Base-by-base conservation (phyloP, 1,139 yeast species). In the Saccharomyces hybrid region DNA sequence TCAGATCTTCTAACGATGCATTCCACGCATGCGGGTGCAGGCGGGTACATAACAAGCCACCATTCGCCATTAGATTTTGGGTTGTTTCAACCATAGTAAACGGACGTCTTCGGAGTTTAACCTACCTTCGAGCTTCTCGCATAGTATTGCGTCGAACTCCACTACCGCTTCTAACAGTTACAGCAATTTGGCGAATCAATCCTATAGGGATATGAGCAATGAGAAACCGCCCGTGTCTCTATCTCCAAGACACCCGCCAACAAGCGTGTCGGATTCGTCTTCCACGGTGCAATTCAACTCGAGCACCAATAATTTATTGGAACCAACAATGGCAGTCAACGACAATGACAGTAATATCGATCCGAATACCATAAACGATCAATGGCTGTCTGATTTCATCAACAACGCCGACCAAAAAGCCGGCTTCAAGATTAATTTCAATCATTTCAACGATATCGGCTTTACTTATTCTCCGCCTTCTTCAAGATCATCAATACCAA, bases 311-410 rank as follows among this genome's bases (percentile, higher is more conserved):
- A 16, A 19, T 38, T 38, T 4, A 19, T 3, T 38, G 44, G 44
- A 38, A 19, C 26, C 44, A 2, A 9, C 3, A 4, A 19, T 19
- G 24, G 24, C 0, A 12, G 0, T 9, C 1, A 38, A 38, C 11
- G 44, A 38, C 11, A 11, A 16, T 4, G 24, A 38, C 5, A 38
- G 44, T 11, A 38, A 38, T 4, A 4, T 19, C 24, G 44, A 38
- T 38, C 44, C 44, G 5, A 8, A 8, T 38, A 2, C 32, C 32
- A 28, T 26, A 47, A 6, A 74, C 54, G 77, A 80, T 58, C 83
- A 85, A 66, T 80, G 95, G 95, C 64, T 88, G 52, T 76, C 81
- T 58, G 85, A 83, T 70, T 81, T 84, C 58, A 80, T 83, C 52
- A 51, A 46, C n/a, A 79, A 76, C 56, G 77, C 86, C 26, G 83